phyloP scores from a whole-genome alignment of 305 asterid species.

The Solanum hybrid region DNA sequence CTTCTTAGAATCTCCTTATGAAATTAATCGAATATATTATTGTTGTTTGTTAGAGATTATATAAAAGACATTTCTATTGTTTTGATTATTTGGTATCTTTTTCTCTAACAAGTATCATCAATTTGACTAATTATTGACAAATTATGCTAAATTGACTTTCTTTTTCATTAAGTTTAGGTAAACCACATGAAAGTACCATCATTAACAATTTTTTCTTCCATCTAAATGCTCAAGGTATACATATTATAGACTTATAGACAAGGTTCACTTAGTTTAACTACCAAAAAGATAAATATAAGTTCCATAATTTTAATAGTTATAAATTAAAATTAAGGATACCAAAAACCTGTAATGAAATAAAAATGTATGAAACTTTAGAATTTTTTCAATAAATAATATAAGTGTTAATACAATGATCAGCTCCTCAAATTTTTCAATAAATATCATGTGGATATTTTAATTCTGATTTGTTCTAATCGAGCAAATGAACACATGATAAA shows the following conservation, averaged over 20 bases:
- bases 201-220: neutral
- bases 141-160: neutral
- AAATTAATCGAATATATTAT: neutral
- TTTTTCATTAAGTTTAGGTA: neutral
- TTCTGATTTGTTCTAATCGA: neutral
- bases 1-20: fast-evolving
- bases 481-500: neutral
- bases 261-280: neutral
- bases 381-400: neutral
- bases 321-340: neutral
- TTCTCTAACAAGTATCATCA: neutral
- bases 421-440: neutral
- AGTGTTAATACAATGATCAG: neutral
- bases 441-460: neutral
- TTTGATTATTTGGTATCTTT: neutral
- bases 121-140: neutral
- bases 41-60: neutral
- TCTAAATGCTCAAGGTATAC: neutral
- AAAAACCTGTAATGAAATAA: neutral
- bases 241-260: neutral
- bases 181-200: neutral
- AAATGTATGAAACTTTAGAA: neutral
- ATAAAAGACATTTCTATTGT: neutral
- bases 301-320: neutral
- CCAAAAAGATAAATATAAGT: neutral